Evolutionary conservation across 1,139 yeast species (phyloP).

Genomic region (Entelexis paramagnoliae): DNA sequence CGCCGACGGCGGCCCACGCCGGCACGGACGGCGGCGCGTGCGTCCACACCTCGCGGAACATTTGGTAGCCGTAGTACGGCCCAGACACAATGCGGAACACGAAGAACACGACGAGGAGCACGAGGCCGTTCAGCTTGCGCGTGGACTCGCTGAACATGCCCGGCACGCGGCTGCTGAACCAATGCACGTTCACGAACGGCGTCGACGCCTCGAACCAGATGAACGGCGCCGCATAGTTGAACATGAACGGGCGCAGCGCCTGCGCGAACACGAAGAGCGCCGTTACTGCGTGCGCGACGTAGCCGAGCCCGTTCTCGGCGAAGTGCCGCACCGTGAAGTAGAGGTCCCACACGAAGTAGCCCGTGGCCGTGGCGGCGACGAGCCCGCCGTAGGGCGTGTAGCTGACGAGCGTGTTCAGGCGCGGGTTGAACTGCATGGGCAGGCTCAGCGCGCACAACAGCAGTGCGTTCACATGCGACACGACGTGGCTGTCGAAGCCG

Average conservation of each 20-base stretch:
- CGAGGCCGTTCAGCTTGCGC: constrained; percentile 57
- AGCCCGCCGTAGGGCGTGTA: constrained; percentile 65
- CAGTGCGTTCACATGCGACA: constrained; percentile 72
- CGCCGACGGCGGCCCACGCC: constrained; percentile 39
- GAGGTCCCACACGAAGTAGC: constrained; percentile 91
- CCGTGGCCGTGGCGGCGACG: constrained; percentile 60
- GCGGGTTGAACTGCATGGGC: constrained; percentile 53
- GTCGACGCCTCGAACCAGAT: constrained; percentile 82
- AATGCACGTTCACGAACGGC: constrained; percentile 83
- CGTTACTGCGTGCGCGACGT: constrained; percentile 74
- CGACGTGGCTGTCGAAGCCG: constrained; percentile 82
- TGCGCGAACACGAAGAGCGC: constrained; percentile 65
- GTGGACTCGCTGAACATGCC: constrained; percentile 42
- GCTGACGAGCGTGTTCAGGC: constrained; percentile 44
- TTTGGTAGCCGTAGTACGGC: constrained; percentile 50
- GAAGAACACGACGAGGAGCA: constrained; percentile 63
- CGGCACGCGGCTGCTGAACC: constrained; percentile 77
- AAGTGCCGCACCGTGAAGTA: constrained; percentile 52
- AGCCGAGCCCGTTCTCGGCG: constrained; percentile 66
- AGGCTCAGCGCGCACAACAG: constrained; percentile 45
- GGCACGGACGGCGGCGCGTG: constrained; percentile 34
- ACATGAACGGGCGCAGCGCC: constrained; percentile 60
- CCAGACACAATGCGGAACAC: constrained; percentile 79
- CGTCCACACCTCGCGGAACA: constrained; percentile 26
- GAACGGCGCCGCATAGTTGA: constrained; percentile 77